Conservation (phyloP, 1,284 basidiomycete genomes). For the Termitomyces sp. region DNA sequence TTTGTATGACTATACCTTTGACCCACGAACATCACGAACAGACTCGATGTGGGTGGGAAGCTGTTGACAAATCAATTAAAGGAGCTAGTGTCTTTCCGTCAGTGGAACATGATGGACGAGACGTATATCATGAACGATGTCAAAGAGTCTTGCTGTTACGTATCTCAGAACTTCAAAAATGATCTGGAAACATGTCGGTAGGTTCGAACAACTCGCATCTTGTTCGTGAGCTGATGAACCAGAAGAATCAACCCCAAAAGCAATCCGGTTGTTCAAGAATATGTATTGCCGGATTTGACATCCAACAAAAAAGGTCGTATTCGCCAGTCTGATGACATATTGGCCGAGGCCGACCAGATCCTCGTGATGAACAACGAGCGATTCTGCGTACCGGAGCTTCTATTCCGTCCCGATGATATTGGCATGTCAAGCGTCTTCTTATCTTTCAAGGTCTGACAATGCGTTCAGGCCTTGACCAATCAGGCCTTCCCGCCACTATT, state of each 20-base stretch:
- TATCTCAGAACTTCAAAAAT: conserved; percentile 65
- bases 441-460: conserved; percentile 5
- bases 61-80: conserved; percentile 93
- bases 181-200: conserved; percentile 83
- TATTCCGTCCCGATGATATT: conserved; percentile 87
- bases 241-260: conserved; percentile 40
- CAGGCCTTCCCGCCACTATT: conserved; percentile 73
- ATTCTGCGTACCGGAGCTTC: conserved; percentile 82
- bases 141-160: conserved; percentile 85
- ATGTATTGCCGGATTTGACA: conserved; percentile 86
- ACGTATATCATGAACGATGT: conserved; percentile 89
- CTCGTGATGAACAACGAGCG: conserved; percentile 86
- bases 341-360: conserved; percentile 69
- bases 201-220: conserved; percentile 24
- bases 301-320: conserved; percentile 67
- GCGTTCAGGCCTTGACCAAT: conserved; percentile 71
- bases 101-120: conserved; percentile 98
- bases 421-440: conserved; percentile 43
- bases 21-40: conserved; percentile 33
- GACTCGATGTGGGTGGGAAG: conserved; percentile 92
- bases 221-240: conserved; percentile 13
- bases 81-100: conserved; percentile 88
- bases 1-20: conserved; percentile 15
- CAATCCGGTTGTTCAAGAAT: conserved; percentile 80
- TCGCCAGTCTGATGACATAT: conserved; percentile 46